A percentile compares a stretch with the other conserved stretches of the same genome.
These are phyloP conservation scores for Sporopachydermia cereana DNA, from an alignment of 1,139 yeast species.

Conservation along the genomic window DNA sequence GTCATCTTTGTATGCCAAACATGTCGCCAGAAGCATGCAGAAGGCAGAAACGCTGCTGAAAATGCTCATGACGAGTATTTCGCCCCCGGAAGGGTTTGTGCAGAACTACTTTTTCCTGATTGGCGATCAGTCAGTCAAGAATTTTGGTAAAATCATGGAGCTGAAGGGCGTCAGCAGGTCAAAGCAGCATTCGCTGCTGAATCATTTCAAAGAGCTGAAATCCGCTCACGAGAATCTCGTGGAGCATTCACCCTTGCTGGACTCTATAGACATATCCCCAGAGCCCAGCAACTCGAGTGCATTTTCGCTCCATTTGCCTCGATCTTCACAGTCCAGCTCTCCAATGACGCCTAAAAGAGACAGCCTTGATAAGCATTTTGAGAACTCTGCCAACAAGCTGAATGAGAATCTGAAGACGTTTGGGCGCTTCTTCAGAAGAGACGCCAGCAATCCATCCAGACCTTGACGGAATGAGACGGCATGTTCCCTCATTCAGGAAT, in stretches of 20 bases:
- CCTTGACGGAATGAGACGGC: no score
- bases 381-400: constrained; percentile 42
- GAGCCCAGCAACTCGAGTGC: constrained; percentile 9
- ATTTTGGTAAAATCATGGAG: constrained; percentile 52
- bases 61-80: constrained; percentile 47
- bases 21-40: constrained; percentile 37
- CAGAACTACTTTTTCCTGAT: constrained; percentile 55
- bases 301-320: constrained; percentile 7
- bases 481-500: no score
- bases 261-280: not conserved
- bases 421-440: constrained; percentile 48
- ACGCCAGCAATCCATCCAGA: constrained; percentile 16
- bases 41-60: constrained; percentile 55
- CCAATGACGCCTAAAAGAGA: constrained; percentile 23
- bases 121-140: constrained; percentile 50
- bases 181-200: constrained; percentile 39
- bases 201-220: constrained; percentile 47
- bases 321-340: constrained; percentile 9
- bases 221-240: constrained; percentile 36
- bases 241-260: constrained; percentile 34
- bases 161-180: constrained; percentile 45
- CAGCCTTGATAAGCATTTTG: constrained; percentile 41
- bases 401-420: constrained; percentile 47
- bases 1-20: constrained; percentile 35
- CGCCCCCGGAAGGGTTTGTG: constrained; percentile 57